phyloP scores from a whole-genome alignment of 805 yeast species.

The Teunomyces panamensis region DNA sequence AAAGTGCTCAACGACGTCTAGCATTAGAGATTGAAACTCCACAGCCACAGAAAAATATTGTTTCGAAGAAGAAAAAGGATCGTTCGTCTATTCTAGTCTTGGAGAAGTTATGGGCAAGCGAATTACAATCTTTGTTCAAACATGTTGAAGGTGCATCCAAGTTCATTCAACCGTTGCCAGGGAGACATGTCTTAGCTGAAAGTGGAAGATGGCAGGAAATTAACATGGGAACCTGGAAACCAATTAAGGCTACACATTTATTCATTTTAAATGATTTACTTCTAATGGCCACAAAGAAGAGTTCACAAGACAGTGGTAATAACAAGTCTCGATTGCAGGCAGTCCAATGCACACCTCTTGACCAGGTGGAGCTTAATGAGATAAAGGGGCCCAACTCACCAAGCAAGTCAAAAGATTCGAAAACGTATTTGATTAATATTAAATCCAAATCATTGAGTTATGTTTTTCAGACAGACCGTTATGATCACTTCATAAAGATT shows the following conservation, averaged over 20 bases:
- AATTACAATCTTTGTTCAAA: conserved; percentile 64
- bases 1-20: conserved; percentile 57
- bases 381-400: conserved; percentile 23
- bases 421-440: conserved; percentile 43
- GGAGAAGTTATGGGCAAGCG: conserved; percentile 79
- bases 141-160: conserved; percentile 93
- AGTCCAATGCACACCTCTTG: conserved; percentile 74
- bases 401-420: conserved; percentile 15
- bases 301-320: conserved; percentile 23
- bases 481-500: conserved; percentile 55
- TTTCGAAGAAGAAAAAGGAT: conserved; percentile 39
- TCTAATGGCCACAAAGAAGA: conserved; percentile 65
- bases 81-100: conserved; percentile 69
- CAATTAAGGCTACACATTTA: conserved; percentile 70
- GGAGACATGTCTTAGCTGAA: conserved; percentile 76
- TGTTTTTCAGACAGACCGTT: conserved; percentile 59
- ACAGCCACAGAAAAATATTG: conserved; percentile 10
- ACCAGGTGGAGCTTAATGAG: conserved; percentile 52
- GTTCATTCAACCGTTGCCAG: conserved; percentile 68
- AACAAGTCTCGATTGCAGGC: conserved; percentile 53
- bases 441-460: conserved; percentile 48
- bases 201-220: conserved; percentile 85
- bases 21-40: conserved; percentile 40
- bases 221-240: conserved; percentile 81
- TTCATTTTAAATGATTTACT: conserved; percentile 76